A percentile compares a stretch with the other conserved stretches of the same genome.
Conservation (phyloP, 2,329 filamentous ascomycete genomes). For the Colletotrichum musae region DNA sequence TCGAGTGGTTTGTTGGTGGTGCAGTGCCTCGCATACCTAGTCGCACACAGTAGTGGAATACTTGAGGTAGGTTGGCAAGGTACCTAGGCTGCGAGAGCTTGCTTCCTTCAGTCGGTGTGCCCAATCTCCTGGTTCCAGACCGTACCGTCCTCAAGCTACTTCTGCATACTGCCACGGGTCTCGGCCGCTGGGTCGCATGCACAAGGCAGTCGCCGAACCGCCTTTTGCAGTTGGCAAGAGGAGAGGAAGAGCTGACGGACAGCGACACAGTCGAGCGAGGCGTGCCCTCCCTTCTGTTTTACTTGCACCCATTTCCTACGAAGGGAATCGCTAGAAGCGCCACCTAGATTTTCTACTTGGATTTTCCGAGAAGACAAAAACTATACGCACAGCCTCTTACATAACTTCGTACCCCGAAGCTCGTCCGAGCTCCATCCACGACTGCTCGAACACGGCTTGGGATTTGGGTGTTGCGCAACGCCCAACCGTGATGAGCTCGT, state of each 20-base stretch:
- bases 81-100: neutral
- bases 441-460: constrained; percentile 42
- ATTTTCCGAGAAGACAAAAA: constrained; percentile 13
- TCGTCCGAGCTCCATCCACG: constrained; percentile 50
- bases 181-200: constrained; percentile 18
- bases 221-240: constrained; percentile 25
- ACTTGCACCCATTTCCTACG: neutral
- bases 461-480: constrained; percentile 39
- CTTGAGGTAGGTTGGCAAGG: neutral
- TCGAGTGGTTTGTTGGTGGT: neutral
- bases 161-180: constrained; percentile 9
- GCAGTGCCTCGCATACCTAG: neutral
- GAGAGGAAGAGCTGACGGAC: constrained; percentile 5
- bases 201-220: neutral
- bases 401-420: constrained; percentile 8
- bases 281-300: neutral
- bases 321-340: neutral
- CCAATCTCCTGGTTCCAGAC: constrained; percentile 17
- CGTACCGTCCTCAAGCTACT: neutral
- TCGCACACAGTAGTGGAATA: too few species aligned
- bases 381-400: neutral
- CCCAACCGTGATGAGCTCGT: constrained; percentile 42
- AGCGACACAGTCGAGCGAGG: constrained; percentile 4
- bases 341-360: constrained; percentile 18
- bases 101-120: constrained; percentile 8